Percentiles rank a stretch among this genome's conserved stretches.
phyloP scores from a whole-genome alignment of 2,329 filamentous ascomycete species.

The Celoporthe dispersa region DNA sequence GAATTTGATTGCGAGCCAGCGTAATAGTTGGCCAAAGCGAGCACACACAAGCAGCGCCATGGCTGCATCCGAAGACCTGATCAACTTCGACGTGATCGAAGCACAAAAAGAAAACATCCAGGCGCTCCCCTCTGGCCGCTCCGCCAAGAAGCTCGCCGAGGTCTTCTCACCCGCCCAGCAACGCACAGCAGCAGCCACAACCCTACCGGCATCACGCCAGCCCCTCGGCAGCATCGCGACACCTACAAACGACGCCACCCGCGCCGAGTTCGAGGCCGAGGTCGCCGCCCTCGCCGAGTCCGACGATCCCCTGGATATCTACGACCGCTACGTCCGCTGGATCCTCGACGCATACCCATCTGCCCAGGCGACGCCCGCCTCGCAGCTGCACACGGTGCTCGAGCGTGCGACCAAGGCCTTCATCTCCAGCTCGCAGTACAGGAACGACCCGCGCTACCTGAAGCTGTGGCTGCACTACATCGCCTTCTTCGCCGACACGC shows the following conservation, averaged over 20 bases:
- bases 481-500: constrained; percentile 87
- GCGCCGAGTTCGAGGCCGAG: constrained; percentile 86
- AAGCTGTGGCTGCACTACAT: constrained; percentile 96
- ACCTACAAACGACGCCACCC: constrained; percentile 76
- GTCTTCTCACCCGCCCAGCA: constrained; percentile 69
- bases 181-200: constrained; percentile 38
- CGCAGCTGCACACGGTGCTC: constrained; percentile 85
- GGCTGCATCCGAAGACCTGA: constrained; percentile 56
- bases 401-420: constrained; percentile 94
- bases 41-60: constrained; percentile 44
- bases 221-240: constrained; percentile 61
- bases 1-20: constrained; percentile 23
- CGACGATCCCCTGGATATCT: constrained; percentile 93
- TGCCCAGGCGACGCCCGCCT: constrained; percentile 87
- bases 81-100: constrained; percentile 91
- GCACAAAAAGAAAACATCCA: constrained; percentile 98
- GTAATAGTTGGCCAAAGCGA: constrained; percentile 21
- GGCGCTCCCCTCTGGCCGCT: constrained; percentile 82
- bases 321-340: constrained; percentile 97
- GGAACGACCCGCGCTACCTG: constrained; percentile 91
- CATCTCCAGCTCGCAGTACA: constrained; percentile 83
- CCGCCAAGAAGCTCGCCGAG: constrained; percentile 84
- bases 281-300: constrained; percentile 78
- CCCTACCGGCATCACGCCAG: constrained; percentile 33
- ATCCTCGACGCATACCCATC: constrained; percentile 94